Base-by-base conservation (phyloP, 2,329 filamentous ascomycete genomes). In the Kalaharituber pfeilii region DNA sequence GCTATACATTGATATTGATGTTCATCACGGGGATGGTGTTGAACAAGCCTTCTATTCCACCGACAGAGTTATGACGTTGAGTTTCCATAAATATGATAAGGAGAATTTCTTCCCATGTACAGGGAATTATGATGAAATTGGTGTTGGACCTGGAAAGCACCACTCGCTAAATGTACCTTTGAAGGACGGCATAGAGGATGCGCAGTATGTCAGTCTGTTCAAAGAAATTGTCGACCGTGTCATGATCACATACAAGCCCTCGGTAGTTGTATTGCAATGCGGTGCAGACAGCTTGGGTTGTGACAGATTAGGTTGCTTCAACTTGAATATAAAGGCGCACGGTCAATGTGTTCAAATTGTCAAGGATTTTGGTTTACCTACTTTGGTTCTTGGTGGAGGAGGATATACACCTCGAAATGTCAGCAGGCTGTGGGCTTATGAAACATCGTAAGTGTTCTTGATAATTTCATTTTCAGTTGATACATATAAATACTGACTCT, bases 371-470 rank as follows among this genome's bases (percentile, higher is more conserved):
- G 75, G 77, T 5, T 72, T 94, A 1, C 91, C 91, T 2, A 75
- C 96, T 58, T 80, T 98, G 50, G 78, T 98, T 53, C 85, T 96
- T 56, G 91, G 91, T 45, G 91, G 91, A 36, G 91, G 91, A 54
- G 91, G 91, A 26, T 98, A 98, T 69, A 98, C 91, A 13, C 88
- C 91, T 4, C 80, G 89, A 60, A 98, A 98, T 65, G 91, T 98
- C 5, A 91, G 91, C 42, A 83, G 91, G 53, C 87, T 89, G 27
- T 98, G 91, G 91, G 86, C 88, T 24, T 89, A 94, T 69, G 91
- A 98, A 71, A 98, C 91, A 11, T 84, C 84, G 57, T 86, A 96
- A 62, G 86, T 86, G 57, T 84, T 93, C 59, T 3, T 39, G 5
- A 39, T 15, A 15, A 18, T 15, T 15, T 13, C 33, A n/a, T 24